phyloP scores from a whole-genome alignment of 140 eudicot genomes.

The Flaveria floridana region DNA sequence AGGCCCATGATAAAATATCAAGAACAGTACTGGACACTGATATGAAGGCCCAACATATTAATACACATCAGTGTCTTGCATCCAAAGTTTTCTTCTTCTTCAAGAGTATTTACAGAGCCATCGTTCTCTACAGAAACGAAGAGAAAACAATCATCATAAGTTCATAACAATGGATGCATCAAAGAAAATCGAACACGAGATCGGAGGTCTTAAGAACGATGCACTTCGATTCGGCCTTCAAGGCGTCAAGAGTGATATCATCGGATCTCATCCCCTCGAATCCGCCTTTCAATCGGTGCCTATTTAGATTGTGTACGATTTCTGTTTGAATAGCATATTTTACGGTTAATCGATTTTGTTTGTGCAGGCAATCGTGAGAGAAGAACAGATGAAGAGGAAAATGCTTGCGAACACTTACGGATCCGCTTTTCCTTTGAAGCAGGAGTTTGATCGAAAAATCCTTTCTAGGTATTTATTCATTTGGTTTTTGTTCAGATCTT shows the following conservation, averaged over 20 bases:
- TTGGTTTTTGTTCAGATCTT: background rate
- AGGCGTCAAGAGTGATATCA: constrained; percentile 81
- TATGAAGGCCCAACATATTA: constrained; percentile 12
- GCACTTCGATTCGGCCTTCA: constrained; percentile 94
- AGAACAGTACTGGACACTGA: too few species aligned
- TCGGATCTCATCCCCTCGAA: constrained; percentile 86
- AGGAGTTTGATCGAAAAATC: constrained; percentile 82
- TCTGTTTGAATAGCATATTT: background rate
- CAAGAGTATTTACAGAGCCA: constrained; percentile 25
- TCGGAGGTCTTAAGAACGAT: constrained; percentile 69
- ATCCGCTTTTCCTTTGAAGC: constrained; percentile 79
- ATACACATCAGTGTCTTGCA: constrained; percentile 25
- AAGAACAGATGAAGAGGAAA: constrained; percentile 67
- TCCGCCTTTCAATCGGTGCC: constrained; percentile 64
- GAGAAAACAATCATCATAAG: background rate
- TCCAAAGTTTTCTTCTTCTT: constrained; percentile 31
- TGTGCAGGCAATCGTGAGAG: constrained; percentile 51
- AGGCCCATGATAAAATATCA: background rate
- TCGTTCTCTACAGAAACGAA: constrained; percentile 14
- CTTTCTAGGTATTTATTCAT: constrained; percentile 55
- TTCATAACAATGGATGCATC: constrained; percentile 50
- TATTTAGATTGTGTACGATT: background rate
- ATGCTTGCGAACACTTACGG: constrained; percentile 69
- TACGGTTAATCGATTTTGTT: background rate
- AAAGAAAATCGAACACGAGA: constrained; percentile 66